These are phyloP conservation scores for Tubosaeta sp. DNA, from an alignment of 768 basidiomycete species.

Conservation along the genomic window DNA sequence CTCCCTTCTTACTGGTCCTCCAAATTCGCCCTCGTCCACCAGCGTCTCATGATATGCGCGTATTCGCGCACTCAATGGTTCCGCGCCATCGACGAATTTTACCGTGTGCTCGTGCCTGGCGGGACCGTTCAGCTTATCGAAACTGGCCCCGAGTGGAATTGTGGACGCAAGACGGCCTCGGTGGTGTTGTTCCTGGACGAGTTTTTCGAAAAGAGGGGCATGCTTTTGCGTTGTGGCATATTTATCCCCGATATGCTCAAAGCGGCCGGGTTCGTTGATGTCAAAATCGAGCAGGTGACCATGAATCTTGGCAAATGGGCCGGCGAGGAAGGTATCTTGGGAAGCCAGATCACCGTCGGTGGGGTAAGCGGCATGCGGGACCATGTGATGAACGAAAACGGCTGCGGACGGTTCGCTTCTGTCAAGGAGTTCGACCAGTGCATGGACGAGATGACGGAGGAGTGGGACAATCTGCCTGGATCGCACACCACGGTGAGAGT, in stretches of 20 bases:
- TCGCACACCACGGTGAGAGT: constrained; percentile 3
- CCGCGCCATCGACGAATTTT: constrained; percentile 22
- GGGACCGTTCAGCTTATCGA: constrained; percentile 33
- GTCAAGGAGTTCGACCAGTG: constrained; percentile 14
- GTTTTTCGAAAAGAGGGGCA: constrained; percentile 1
- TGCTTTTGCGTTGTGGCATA: background rate
- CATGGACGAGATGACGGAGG: constrained; percentile 15
- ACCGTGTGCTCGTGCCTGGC: constrained; percentile 30
- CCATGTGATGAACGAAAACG: constrained; percentile 15
- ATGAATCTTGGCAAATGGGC: constrained; percentile 20
- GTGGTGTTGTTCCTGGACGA: constrained; percentile 1
- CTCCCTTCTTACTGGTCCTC: constrained; percentile 30
- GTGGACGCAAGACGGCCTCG: constrained; percentile 3
- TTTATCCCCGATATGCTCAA: constrained; percentile 5
- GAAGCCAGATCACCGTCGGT: constrained; percentile 7
- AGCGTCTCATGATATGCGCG: constrained; percentile 29
- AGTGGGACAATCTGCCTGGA: constrained; percentile 19
- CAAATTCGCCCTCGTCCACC: constrained; percentile 30
- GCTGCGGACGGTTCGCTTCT: constrained; percentile 11
- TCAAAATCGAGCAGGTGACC: constrained; percentile 7
- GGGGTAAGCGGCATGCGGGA: constrained; percentile 16
- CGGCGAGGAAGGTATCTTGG: constrained; percentile 14
- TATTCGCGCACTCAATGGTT: constrained; percentile 30
- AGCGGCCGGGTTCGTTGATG: constrained; percentile 8
- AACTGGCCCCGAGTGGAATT: constrained; percentile 3